These are phyloP conservation scores for Kingdonia uniflora DNA, from an alignment of 164 flowering plant genomes.

Conservation along the genomic window DNA sequence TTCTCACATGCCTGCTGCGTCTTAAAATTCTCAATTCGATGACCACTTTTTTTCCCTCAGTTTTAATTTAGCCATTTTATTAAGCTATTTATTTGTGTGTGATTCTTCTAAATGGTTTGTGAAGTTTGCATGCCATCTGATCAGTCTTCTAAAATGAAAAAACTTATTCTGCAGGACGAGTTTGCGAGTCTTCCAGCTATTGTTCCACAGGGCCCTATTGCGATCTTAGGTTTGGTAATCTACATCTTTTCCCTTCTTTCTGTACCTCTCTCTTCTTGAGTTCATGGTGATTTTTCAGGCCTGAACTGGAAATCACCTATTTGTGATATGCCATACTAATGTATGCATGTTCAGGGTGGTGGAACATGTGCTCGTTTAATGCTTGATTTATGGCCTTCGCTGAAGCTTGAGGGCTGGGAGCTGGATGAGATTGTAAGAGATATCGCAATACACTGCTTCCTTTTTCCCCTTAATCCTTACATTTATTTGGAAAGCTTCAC, in stretches of 20 bases:
- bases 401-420: conserved; percentile 84
- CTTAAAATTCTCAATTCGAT: no score
- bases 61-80: no score
- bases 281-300: neutral
- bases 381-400: conserved; percentile 71
- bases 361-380: conserved; percentile 75
- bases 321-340: neutral
- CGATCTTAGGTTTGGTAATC: conserved; percentile 67
- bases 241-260: conserved; percentile 1
- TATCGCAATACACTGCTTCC: no score
- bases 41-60: no score
- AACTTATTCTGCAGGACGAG: conserved; percentile 49
- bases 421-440: conserved; percentile 62
- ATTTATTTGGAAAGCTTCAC: no score
- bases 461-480: no score
- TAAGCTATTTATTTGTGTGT: no score
- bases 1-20: no score
- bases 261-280: no score
- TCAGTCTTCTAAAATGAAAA: no score
- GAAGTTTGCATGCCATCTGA: neutral
- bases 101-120: neutral
- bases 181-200: conserved; percentile 69
- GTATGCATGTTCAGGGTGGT: conserved; percentile 48
- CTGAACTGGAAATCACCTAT: neutral
- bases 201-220: conserved; percentile 70